Base-by-base conservation (phyloP, 2,329 filamentous ascomycete species). In the Tolypocladium inflatum region DNA sequence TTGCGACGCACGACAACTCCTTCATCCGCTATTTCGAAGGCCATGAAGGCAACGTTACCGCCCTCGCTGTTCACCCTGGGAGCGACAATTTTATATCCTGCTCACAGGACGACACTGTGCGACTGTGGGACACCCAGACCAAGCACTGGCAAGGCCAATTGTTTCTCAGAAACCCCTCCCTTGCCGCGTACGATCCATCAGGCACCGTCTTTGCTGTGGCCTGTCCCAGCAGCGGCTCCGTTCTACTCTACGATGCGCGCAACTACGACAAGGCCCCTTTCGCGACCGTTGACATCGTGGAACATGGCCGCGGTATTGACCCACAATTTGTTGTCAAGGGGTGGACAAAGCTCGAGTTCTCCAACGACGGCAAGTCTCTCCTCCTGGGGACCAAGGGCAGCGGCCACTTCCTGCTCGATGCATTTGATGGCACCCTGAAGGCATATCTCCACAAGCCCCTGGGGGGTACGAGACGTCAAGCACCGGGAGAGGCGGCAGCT, bases 1-100 rank as follows among this genome's bases (percentile, higher is more conserved):
- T 91, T 61, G 95, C 84, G 58, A 96, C 88, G 15, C 94, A 99
- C 73, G 94, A 97, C 73, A 97, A 97, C 75, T 89, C 88, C 59
- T 99, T 96, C 72, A 89, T 97, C 61, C 89, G 94, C 62, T 99
- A 99, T 74, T 99, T 97, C 71, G 87, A 90, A 61, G 94, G 93
- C 55, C 94, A 99, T 72, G 88, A 89, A 48, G 87, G 83, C 59
- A 80, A 86, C 57, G 94, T 99, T 41, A 97, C 93, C 21, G 88
- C 82, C 60, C 81, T 99, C 35, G 79, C 88, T 1, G 82, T 97
- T 62, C 93, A 92, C 63, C 94, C 94, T 0, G 89, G 90, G 54
- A 85, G 83, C 66, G 94, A 99, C 72, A 88, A 88, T 64, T 97
- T 99, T 76, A 85, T 99, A 59, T 97, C 92, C 19, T 95, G 91